Conservation (phyloP, 176 grass and related monocot species). For the sorghum (Sorghum bicolor) region DNA sequence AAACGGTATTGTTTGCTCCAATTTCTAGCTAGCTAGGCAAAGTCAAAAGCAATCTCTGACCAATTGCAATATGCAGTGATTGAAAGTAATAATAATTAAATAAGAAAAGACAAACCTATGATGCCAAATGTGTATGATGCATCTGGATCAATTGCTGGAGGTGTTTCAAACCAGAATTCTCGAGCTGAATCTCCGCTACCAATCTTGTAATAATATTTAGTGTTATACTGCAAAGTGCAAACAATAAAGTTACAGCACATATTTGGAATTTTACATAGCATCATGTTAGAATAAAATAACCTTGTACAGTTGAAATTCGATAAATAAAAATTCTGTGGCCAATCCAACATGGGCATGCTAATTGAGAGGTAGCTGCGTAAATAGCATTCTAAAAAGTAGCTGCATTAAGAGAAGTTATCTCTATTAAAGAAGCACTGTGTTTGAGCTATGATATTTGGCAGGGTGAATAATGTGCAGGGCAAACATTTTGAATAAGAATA, state of each 20-base stretch:
- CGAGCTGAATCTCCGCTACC: conserved; percentile 60
- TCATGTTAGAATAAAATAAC: conserved; percentile 9
- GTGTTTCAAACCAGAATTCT: conserved; percentile 94
- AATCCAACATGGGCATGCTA: not conserved
- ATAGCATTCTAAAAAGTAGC: not conserved
- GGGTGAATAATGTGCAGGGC: not conserved
- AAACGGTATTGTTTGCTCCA: not conserved
- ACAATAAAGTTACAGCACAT: conserved; percentile 11
- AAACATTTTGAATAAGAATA: conserved; percentile 19
- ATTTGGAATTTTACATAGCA: not conserved
- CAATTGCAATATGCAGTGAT: not conserved
- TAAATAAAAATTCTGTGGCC: not conserved
- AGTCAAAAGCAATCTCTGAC: conserved; percentile 2
- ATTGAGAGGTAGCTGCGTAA: not conserved
- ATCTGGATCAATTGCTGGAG: conserved; percentile 79
- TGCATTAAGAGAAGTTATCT: conserved; percentile 2
- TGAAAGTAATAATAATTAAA: not conserved
- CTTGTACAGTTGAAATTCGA: not conserved
- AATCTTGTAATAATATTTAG: conserved; percentile 97
- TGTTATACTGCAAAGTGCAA: conserved; percentile 57
- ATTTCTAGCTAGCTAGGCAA: not conserved
- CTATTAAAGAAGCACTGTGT: not conserved
- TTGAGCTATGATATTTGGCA: conserved; percentile 11
- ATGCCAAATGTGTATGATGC: conserved; percentile 84
- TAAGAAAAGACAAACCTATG: conserved; percentile 61